phyloP scores from a whole-genome alignment of 768 basidiomycete genomes.

The Coprinopsis marcescibilis region DNA sequence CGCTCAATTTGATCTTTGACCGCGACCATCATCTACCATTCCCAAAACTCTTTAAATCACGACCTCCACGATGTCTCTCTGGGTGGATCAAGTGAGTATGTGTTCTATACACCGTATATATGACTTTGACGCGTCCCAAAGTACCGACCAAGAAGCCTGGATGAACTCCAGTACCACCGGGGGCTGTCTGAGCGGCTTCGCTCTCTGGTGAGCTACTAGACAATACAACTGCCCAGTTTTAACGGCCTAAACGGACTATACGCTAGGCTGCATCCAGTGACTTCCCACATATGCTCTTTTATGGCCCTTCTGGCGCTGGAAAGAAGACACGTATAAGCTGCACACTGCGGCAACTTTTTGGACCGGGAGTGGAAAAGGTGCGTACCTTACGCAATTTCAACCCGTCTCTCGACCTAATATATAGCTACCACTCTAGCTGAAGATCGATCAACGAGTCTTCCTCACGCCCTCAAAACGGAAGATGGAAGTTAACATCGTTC shows the following conservation, averaged over 20 bases:
- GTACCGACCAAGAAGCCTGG: conserved; percentile 82
- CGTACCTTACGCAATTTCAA: conserved; percentile 11
- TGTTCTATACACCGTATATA: background rate
- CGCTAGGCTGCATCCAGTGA: conserved; percentile 79
- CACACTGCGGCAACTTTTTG: conserved; percentile 84
- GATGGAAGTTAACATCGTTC: conserved; percentile 93
- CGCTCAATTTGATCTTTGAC: background rate
- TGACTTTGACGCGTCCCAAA: conserved; percentile 21
- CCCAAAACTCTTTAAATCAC: background rate
- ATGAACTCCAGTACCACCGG: conserved; percentile 84
- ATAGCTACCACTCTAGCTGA: conserved; percentile 50
- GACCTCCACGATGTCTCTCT: conserved; percentile 49
- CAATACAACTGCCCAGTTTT: background rate
- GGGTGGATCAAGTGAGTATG: conserved; percentile 54
- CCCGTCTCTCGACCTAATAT: background rate
- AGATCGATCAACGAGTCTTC: conserved; percentile 97
- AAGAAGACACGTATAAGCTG: conserved; percentile 97
- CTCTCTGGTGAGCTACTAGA: conserved; percentile 57
- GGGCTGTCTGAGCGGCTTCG: conserved; percentile 73
- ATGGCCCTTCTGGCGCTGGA: conserved; percentile 94
- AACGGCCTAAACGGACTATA: background rate
- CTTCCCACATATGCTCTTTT: conserved; percentile 97
- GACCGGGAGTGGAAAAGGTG: conserved; percentile 89
- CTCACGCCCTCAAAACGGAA: conserved; percentile 91
- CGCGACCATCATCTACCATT: background rate